Percentiles rank a stretch among this genome's conserved stretches.
These are phyloP conservation scores for Lactarius psammicola DNA, from an alignment of 768 basidiomycete genomes.

Conservation along the genomic window DNA sequence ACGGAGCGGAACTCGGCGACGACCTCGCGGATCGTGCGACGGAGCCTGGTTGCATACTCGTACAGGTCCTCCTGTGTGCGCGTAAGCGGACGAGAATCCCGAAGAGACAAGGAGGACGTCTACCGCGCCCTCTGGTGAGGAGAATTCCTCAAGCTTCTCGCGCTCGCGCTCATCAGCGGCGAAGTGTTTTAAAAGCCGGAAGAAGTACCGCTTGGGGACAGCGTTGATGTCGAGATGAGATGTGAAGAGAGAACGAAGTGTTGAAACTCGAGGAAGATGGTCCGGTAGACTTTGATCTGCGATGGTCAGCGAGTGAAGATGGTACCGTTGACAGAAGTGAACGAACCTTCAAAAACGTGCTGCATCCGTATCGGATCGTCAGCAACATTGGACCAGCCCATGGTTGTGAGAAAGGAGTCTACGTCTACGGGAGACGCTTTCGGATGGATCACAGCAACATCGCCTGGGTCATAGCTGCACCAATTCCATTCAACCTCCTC, in stretches of 20 bases:
- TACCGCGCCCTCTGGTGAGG: conserved; percentile 68
- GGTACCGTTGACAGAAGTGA: conserved; percentile 13
- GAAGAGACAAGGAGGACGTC: conserved; percentile 25
- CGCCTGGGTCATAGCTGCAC: conserved; percentile 72
- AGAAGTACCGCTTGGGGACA: conserved; percentile 84
- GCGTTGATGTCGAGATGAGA: conserved; percentile 80
- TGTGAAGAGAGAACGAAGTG: conserved; percentile 70
- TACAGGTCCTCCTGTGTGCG: conserved; percentile 81
- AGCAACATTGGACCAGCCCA: conserved; percentile 64
- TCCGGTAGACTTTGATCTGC: conserved; percentile 65
- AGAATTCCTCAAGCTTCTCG: conserved; percentile 85
- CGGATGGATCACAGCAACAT: conserved; percentile 80
- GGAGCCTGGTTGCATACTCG: conserved; percentile 79
- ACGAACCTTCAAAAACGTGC: conserved; percentile 41
- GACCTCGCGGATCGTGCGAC: conserved; percentile 81
- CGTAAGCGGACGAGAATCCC: background rate
- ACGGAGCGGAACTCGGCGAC: conserved; percentile 77
- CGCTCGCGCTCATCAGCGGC: conserved; percentile 70
- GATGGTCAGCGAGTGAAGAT: conserved; percentile 6
- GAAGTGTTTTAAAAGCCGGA: conserved; percentile 76
- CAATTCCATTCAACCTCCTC: conserved; percentile 24
- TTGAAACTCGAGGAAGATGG: conserved; percentile 57
- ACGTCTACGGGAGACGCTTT: conserved; percentile 60
- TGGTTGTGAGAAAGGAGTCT: conserved; percentile 56
- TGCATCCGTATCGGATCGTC: conserved; percentile 50